phyloP scores from a whole-genome alignment of 1,139 yeast genomes.

The Geotrichum phurueaensis region DNA sequence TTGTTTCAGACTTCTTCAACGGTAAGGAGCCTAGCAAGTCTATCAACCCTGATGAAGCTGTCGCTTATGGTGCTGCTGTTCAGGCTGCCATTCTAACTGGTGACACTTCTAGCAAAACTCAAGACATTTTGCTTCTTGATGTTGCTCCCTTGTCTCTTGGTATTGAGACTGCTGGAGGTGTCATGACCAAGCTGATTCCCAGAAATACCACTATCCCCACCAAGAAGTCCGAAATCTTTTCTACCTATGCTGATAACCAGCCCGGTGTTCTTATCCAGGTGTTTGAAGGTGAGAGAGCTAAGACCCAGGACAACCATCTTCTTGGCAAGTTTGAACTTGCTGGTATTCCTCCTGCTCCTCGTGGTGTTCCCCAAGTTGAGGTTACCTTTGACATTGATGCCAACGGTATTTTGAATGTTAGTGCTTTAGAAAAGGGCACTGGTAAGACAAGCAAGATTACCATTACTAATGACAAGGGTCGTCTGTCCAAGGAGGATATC shows the following conservation, averaged over 20 bases:
- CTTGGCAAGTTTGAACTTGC: slow-evolving; percentile 88
- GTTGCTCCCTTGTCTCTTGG: slow-evolving; percentile 86
- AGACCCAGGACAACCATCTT: slow-evolving; percentile 88
- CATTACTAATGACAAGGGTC: slow-evolving; percentile 91
- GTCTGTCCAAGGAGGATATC: slow-evolving; percentile 89
- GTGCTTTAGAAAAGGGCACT: slow-evolving; percentile 89
- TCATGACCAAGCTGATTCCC: slow-evolving; percentile 84
- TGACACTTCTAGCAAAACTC: slow-evolving; percentile 75
- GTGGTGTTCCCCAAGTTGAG: slow-evolving; percentile 94
- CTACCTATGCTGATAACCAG: slow-evolving; percentile 89
- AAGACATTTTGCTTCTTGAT: slow-evolving; percentile 77
- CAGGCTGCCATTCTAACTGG: slow-evolving; percentile 92
- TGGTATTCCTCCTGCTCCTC: slow-evolving; percentile 93
- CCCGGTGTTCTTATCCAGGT: slow-evolving; percentile 92
- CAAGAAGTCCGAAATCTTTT: slow-evolving; percentile 85
- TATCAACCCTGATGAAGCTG: slow-evolving; percentile 46
- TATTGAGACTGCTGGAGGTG: slow-evolving; percentile 95
- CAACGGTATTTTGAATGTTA: slow-evolving; percentile 88
- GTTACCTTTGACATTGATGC: slow-evolving; percentile 90
- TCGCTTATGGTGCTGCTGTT: slow-evolving; percentile 95
- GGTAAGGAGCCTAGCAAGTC: slow-evolving; percentile 52
- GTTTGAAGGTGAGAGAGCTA: slow-evolving; percentile 90
- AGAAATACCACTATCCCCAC: slow-evolving; percentile 92
- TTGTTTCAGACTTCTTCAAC: slow-evolving; percentile 95
- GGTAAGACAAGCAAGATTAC: slow-evolving; percentile 77